Evolutionary conservation across 352 stramenopile genomes (phyloP).

Genomic region (Phytophthora sojae): DNA sequence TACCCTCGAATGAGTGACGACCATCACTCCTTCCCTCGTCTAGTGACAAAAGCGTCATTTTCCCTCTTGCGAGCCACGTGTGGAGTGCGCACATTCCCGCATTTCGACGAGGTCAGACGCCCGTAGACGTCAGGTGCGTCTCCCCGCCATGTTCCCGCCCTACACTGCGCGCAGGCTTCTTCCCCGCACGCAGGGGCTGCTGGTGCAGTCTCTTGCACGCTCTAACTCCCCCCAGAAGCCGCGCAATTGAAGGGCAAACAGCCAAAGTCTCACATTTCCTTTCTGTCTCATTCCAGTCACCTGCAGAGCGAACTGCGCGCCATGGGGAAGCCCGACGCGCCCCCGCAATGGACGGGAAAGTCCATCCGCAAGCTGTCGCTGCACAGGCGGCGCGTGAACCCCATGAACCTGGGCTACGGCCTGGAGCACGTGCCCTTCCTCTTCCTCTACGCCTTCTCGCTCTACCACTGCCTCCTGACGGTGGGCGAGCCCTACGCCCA

Average conservation of each 20-base stretch:
- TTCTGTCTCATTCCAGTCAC: constrained; percentile 5
- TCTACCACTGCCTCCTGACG: constrained; percentile 76
- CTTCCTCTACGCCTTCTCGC: constrained; percentile 71
- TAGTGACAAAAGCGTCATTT: constrained; percentile 12
- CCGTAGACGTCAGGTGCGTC: constrained; percentile 23
- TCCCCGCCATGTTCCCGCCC: too few species aligned
- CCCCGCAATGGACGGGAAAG: constrained; percentile 72
- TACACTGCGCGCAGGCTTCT: neutral
- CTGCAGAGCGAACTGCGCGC: constrained; percentile 14
- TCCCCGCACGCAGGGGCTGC: neutral
- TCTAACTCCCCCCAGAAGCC: neutral
- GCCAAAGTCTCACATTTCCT: neutral
- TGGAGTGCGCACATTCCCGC: constrained; percentile 23
- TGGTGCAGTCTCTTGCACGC: neutral
- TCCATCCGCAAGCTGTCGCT: constrained; percentile 76
- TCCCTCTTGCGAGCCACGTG: constrained; percentile 22
- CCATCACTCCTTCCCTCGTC: neutral
- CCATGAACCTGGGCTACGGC: constrained; percentile 67
- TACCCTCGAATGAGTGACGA: neutral
- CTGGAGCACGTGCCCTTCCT: constrained; percentile 79
- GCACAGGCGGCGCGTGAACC: constrained; percentile 63
- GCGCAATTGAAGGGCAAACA: neutral
- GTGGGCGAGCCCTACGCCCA: constrained; percentile 76
- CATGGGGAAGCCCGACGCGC: constrained; percentile 49
- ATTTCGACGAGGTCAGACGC: constrained; percentile 14